A percentile compares a stretch with the other conserved stretches of the same genome.
Conservation (phyloP, 2,329 filamentous ascomycete species). For the Anthostomella pinea region DNA sequence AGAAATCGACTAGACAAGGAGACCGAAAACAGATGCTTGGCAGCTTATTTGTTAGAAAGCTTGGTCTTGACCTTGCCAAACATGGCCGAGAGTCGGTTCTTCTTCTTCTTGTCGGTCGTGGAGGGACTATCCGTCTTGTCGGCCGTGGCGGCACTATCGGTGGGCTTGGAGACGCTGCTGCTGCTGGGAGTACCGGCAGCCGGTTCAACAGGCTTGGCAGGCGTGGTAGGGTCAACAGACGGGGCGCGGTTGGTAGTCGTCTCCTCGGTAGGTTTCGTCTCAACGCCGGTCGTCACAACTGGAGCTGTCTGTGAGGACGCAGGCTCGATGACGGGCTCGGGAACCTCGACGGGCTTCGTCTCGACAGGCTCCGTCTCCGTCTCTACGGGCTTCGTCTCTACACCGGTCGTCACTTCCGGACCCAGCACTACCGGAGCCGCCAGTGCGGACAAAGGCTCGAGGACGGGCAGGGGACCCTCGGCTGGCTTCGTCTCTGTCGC, state of each 20-base stretch:
- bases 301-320: slow-evolving; percentile 16
- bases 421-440: too few relatives aligned
- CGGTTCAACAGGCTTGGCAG: slow-evolving; percentile 19
- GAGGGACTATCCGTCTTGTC: slow-evolving; percentile 36
- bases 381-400: not conserved
- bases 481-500: slow-evolving; percentile 5
- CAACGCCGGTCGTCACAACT: slow-evolving; percentile 5
- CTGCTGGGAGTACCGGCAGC: slow-evolving; percentile 11
- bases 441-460: too few relatives aligned
- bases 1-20: slow-evolving; percentile 17
- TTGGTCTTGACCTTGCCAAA: slow-evolving; percentile 56
- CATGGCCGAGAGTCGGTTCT: slow-evolving; percentile 61
- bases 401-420: too few relatives aligned
- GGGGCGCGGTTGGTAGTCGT: slow-evolving; percentile 18
- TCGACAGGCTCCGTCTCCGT: not conserved
- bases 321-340: slow-evolving; percentile 15
- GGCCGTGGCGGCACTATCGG: slow-evolving; percentile 34
- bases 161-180: slow-evolving; percentile 32
- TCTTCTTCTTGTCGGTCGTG: slow-evolving; percentile 60
- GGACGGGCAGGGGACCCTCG: too few relatives aligned
- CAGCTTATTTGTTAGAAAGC: slow-evolving; percentile 32
- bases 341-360: slow-evolving; percentile 14
- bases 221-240: slow-evolving; percentile 18
- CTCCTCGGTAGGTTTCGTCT: slow-evolving; percentile 14
- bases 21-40: slow-evolving; percentile 14